Conservation (phyloP, 1,284 basidiomycete genomes). For the Fomitopsis schrenkii region DNA sequence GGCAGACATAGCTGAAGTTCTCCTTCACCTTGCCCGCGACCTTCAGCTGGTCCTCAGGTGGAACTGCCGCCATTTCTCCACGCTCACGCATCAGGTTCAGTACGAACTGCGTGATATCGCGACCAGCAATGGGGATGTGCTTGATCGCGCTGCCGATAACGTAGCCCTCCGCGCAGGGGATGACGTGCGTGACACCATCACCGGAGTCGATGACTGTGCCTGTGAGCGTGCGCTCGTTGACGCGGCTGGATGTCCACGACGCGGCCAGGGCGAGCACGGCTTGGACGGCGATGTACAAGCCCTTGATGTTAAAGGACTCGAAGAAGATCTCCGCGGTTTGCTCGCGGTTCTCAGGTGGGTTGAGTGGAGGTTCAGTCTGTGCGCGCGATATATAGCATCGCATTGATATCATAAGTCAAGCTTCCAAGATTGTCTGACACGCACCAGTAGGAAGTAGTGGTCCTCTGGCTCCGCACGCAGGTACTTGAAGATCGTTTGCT, state of each 20-base stretch:
- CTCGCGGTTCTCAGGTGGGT: conserved; percentile 98
- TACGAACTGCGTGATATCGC: conserved; percentile 97
- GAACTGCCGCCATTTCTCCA: conserved; percentile 86
- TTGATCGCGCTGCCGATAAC: conserved; percentile 99
- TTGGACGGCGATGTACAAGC: conserved; percentile 97
- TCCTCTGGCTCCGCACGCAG: conserved; percentile 98
- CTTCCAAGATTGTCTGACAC: conserved; percentile 27
- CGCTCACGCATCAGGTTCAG: conserved; percentile 95
- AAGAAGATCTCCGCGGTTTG: conserved; percentile 99
- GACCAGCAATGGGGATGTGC: conserved; percentile 97
- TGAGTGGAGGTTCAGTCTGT: conserved; percentile 97
- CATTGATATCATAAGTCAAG: background rate
- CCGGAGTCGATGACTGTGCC: conserved; percentile 99
- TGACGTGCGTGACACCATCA: conserved; percentile 98
- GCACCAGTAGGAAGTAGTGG: conserved; percentile 94
- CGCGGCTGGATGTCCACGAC: conserved; percentile 93
- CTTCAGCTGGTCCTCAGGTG: conserved; percentile 94
- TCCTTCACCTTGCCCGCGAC: conserved; percentile 97
- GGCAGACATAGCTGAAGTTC: conserved; percentile 98
- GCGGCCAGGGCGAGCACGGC: conserved; percentile 99
- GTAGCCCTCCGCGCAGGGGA: conserved; percentile 96
- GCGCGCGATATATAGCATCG: background rate
- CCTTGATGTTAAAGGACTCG: conserved; percentile 98
- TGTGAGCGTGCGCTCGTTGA: conserved; percentile 90
- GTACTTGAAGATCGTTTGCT: conserved; percentile 99